phyloP scores from a whole-genome alignment of 331 rosid genomes.

The Dryas integrifolia region DNA sequence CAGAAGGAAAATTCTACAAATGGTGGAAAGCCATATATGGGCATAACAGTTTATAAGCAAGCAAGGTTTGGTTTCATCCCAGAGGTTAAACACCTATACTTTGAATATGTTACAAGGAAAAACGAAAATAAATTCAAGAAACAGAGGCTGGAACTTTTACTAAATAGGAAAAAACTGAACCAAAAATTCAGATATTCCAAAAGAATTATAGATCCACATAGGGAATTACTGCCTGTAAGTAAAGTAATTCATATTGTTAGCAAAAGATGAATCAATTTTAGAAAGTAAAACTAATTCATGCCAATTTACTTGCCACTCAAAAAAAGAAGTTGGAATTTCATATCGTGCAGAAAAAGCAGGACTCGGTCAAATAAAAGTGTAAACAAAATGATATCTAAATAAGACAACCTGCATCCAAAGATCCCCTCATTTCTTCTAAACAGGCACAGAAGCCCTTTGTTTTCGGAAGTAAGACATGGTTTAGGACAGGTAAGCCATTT shows the following conservation, averaged over 20 bases:
- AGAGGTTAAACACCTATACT: no score
- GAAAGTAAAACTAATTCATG: background rate
- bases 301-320: background rate
- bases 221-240: background rate
- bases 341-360: background rate
- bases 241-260: background rate
- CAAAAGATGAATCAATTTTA: background rate
- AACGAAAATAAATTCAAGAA: background rate
- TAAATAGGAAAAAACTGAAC: background rate
- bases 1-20: background rate
- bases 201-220: background rate
- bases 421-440: constrained; percentile 52
- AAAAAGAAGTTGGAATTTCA: background rate
- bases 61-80: no score
- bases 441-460: constrained; percentile 68
- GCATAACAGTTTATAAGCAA: no score
- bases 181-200: background rate
- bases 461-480: constrained; percentile 69
- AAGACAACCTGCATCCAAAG: constrained; percentile 62
- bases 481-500: constrained; percentile 63
- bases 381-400: background rate
- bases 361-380: background rate
- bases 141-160: background rate
- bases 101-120: background rate
- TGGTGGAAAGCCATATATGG: constrained; percentile 1